Percentiles rank a stretch among this genome's conserved stretches.
Conservation (phyloP, 192 early-diverging fungal genomes). For the Podila minutissima region DNA sequence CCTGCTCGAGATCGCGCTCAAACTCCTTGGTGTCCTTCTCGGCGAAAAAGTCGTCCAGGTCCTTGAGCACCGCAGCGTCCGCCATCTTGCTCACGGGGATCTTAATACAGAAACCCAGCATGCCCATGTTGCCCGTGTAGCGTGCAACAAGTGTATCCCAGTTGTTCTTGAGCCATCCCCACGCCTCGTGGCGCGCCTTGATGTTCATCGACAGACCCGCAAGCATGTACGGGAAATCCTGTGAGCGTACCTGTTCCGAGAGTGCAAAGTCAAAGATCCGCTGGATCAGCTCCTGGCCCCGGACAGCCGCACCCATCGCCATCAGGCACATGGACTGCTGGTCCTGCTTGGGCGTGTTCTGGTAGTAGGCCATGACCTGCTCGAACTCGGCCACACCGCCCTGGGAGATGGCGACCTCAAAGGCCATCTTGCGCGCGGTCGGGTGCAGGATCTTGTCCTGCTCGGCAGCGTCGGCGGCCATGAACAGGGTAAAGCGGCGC, state of each 20-base stretch:
- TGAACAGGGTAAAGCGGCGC: conserved; percentile 62
- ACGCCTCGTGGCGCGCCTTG: conserved; percentile 57
- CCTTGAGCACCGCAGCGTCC: conserved; percentile 56
- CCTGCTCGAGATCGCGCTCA: conserved; percentile 68
- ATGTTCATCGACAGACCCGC: conserved; percentile 53
- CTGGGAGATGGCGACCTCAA: conserved; percentile 65
- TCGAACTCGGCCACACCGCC: conserved; percentile 54
- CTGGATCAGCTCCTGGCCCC: conserved; percentile 57
- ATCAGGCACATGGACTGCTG: conserved; percentile 63
- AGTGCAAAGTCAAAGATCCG: conserved; percentile 64
- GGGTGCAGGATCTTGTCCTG: conserved; percentile 63
- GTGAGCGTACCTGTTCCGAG: conserved; percentile 65
- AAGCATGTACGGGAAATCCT: conserved; percentile 66
- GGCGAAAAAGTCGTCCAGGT: conserved; percentile 63
- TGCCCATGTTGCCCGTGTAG: conserved; percentile 66
- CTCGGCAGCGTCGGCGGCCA: conserved; percentile 59
- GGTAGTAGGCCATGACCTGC: conserved; percentile 55
- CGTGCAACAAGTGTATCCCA: conserved; percentile 57
- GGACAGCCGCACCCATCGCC: conserved; percentile 66
- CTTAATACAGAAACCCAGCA: conserved; percentile 65
- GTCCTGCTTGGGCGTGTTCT: conserved; percentile 50
- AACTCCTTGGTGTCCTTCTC: conserved; percentile 61
- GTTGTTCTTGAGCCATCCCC: conserved; percentile 63
- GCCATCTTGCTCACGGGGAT: conserved; percentile 60
- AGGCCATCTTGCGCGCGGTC: conserved; percentile 67